Base-by-base conservation (phyloP, 345 rosid genomes). In the Salix koriyanagi region DNA sequence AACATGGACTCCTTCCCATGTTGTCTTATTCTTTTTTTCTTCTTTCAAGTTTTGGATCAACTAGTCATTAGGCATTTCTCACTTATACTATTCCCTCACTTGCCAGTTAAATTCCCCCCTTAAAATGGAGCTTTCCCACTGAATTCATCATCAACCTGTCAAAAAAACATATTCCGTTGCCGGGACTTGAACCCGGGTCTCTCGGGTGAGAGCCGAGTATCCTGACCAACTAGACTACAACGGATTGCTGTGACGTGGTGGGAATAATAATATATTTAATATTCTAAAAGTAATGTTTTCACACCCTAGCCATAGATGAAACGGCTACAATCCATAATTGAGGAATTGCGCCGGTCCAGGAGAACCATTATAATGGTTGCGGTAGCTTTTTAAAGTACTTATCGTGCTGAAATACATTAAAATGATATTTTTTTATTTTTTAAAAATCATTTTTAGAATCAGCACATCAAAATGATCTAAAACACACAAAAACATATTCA, bases 131-230 rank as follows among this genome's bases (percentile, higher is more conserved):
- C 11, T 56, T 56, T 54, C 50, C 25, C 2, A 2, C 61, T 25
- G 3, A n/a, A 3, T 7, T 56, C 12, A 7, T 21, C 25, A 56
- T 56, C 4, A 21, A 21, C 8, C 9, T n/a, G 61, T 54, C 3
- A 23, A 7, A 21, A 56, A 9, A 0, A 0, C 0, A 4, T 4
- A 60, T 58, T 44, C 91, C 90, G 87, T 86, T 87, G 91, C 89
- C 88, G 88, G 90, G 89, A 90, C 70, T 89, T 66, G 86, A 89
- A 91, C 89, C 89, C 88, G 89, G 86, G 89, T 86, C 91, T 82
- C 84, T 87, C 87, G 86, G 87, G 88, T 85, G 96, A 89, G 89
- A 90, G 90, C 92, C 91, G 85, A 88, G 85, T 90, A 90, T 86
- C 92, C 91, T 88, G 80, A 87, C 94, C 91, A 75, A 39, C 94